These are phyloP conservation scores for Tuber brumale DNA, from an alignment of 495 filamentous ascomycete genomes.

Conservation along the genomic window DNA sequence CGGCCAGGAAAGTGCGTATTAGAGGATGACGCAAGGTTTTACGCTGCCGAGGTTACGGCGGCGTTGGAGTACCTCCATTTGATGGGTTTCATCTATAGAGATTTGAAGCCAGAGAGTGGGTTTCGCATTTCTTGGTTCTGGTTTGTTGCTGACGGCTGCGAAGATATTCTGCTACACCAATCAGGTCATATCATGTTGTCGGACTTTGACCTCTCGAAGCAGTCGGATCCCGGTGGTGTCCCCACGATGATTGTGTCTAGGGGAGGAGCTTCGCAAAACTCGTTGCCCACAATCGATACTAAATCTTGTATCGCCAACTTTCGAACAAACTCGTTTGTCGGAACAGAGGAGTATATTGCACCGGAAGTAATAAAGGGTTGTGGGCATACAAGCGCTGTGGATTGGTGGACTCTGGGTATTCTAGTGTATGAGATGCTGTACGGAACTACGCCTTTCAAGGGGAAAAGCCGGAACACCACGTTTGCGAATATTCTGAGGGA, in stretches of 20 bases:
- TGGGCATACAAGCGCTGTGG: constrained; percentile 94
- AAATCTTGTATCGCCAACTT: constrained; percentile 98
- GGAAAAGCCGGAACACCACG: constrained; percentile 95
- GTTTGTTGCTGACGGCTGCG: constrained; percentile 15
- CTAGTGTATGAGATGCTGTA: constrained; percentile 99
- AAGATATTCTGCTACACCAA: constrained; percentile 95
- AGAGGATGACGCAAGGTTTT: constrained; percentile 95
- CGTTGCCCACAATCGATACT: constrained; percentile 90
- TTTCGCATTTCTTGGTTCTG: constrained; percentile 16
- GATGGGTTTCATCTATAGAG: constrained; percentile 98
- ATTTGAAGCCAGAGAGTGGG: constrained; percentile 95
- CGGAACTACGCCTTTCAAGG: constrained; percentile 97
- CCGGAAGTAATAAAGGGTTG: constrained; percentile 98
- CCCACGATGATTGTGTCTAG: constrained; percentile 94
- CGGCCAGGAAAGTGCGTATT: constrained; percentile 93
- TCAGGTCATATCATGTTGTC: constrained; percentile 99
- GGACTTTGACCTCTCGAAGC: constrained; percentile 96
- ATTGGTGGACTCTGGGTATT: constrained; percentile 98
- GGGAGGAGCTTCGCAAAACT: constrained; percentile 69
- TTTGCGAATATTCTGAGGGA: constrained; percentile 96
- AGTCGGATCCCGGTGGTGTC: constrained; percentile 90
- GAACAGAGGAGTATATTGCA: constrained; percentile 97
- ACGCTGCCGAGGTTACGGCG: constrained; percentile 96
- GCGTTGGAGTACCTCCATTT: constrained; percentile 94
- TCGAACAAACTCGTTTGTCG: constrained; percentile 95